phyloP scores from a whole-genome alignment of 495 filamentous ascomycete genomes.

The Thermochaetoides thermophila region DNA sequence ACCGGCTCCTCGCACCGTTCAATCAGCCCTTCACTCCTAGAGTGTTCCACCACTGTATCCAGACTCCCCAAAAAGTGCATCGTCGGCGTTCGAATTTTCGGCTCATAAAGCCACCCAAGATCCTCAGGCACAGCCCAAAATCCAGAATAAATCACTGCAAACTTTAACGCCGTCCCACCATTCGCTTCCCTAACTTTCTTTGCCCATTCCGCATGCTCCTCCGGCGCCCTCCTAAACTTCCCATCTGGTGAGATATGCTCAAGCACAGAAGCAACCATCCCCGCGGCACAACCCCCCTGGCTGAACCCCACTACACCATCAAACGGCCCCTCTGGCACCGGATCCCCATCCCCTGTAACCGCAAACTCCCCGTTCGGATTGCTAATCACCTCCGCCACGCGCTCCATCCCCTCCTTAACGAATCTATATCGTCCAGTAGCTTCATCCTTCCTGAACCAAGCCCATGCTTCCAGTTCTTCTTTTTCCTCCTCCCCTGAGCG shows the following conservation, averaged over 20 bases:
- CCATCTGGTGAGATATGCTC: no score
- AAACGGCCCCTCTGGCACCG: constrained; percentile 16
- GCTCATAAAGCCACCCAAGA: constrained; percentile 62
- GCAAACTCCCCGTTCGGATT: background rate
- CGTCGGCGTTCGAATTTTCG: constrained; percentile 58
- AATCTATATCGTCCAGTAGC: constrained; percentile 45
- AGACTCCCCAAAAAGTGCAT: constrained; percentile 71
- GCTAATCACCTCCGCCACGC: constrained; percentile 41
- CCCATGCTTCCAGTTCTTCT: constrained; percentile 47
- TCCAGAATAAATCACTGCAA: constrained; percentile 65
- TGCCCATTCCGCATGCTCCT: constrained; percentile 20
- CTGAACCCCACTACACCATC: constrained; percentile 67
- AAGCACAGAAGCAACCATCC: constrained; percentile 46
- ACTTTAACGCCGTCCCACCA: constrained; percentile 49
- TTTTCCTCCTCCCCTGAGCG: constrained; percentile 2
- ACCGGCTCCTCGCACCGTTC: constrained; percentile 47
- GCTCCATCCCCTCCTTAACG: constrained; percentile 45
- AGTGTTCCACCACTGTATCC: constrained; percentile 81
- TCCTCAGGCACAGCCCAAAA: constrained; percentile 50
- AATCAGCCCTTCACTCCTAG: constrained; percentile 46
- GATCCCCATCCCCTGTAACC: constrained; percentile 32
- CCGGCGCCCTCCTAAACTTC: constrained; percentile 9
- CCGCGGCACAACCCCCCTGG: constrained; percentile 53
- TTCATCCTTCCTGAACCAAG: constrained; percentile 70
- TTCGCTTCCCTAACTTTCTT: constrained; percentile 27